phyloP scores from a whole-genome alignment of 768 basidiomycete species.

The Trametes gibbosa region DNA sequence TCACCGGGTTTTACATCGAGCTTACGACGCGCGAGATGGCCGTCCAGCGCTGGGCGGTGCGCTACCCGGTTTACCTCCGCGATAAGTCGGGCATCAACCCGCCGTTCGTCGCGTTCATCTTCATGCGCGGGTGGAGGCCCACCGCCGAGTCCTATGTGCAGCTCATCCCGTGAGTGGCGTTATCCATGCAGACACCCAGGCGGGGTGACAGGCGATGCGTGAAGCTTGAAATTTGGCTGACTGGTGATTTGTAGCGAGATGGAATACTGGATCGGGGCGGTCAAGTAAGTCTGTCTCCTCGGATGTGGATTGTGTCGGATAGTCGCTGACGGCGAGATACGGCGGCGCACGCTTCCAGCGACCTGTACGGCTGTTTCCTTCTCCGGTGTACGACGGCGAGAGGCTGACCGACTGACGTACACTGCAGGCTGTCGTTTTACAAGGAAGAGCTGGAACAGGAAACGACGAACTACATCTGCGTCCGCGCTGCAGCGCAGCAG shows the following conservation, averaged over 20 bases:
- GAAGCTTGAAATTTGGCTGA: neutral
- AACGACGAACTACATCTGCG: conserved; percentile 17
- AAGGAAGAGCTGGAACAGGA: conserved; percentile 19
- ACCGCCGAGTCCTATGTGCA: conserved; percentile 33
- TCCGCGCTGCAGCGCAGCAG: conserved; percentile 12
- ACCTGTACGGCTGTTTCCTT: neutral
- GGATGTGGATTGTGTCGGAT: too few relatives aligned
- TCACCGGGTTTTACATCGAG: conserved; percentile 36
- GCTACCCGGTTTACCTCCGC: conserved; percentile 30
- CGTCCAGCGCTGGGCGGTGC: conserved; percentile 26
- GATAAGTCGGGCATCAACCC: conserved; percentile 35
- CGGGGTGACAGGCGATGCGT: neutral
- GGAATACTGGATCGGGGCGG: conserved; percentile 10
- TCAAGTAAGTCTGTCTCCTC: neutral
- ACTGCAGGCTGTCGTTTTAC: conserved; percentile 20
- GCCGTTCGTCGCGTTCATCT: conserved; percentile 35
- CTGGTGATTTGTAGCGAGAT: neutral
- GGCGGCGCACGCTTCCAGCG: neutral
- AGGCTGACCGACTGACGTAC: neutral
- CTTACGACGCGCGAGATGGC: conserved; percentile 29
- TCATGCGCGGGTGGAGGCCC: conserved; percentile 28
- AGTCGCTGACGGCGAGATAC: neutral
- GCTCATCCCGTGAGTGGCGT: conserved; percentile 32
- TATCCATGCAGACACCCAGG: neutral
- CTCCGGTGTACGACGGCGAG: neutral